A percentile compares a stretch with the other conserved stretches of the same genome.
phyloP scores from a whole-genome alignment of 768 basidiomycete genomes.

The Amanita rubescens region DNA sequence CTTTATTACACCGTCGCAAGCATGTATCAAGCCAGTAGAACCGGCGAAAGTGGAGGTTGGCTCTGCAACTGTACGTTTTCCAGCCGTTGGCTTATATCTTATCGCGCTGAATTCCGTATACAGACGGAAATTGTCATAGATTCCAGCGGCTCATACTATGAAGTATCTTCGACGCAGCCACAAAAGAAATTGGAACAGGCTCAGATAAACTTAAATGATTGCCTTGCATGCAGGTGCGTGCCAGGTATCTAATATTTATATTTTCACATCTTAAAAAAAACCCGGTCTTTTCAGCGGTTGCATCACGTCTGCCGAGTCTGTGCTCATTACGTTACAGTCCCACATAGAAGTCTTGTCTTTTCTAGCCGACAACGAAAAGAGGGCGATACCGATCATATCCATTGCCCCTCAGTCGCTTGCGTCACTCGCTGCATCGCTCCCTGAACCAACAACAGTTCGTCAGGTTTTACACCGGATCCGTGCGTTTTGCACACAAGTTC shows the following conservation, averaged over 20 bases:
- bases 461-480: conserved; percentile 65
- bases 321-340: conserved; percentile 93
- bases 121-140: conserved; percentile 95
- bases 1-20: conserved; percentile 93
- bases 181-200: conserved; percentile 79
- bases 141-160: conserved; percentile 79
- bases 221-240: conserved; percentile 93
- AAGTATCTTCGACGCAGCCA: conserved; percentile 39
- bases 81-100: conserved; percentile 8
- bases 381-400: conserved; percentile 65
- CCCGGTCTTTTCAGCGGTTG: conserved; percentile 59
- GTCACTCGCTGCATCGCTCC: conserved; percentile 54
- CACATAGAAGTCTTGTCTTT: conserved; percentile 87
- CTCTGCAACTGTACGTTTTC: conserved; percentile 25
- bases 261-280: background rate
- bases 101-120: conserved; percentile 3
- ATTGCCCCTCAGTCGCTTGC: conserved; percentile 86
- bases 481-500: conserved; percentile 55
- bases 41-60: conserved; percentile 30
- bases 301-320: conserved; percentile 96
- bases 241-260: no score
- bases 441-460: conserved; percentile 29
- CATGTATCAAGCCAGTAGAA: conserved; percentile 93
- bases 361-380: conserved; percentile 45
- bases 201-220: conserved; percentile 95